Conservation (phyloP, 176 grass and related monocot species). For the Phragmites australis region DNA sequence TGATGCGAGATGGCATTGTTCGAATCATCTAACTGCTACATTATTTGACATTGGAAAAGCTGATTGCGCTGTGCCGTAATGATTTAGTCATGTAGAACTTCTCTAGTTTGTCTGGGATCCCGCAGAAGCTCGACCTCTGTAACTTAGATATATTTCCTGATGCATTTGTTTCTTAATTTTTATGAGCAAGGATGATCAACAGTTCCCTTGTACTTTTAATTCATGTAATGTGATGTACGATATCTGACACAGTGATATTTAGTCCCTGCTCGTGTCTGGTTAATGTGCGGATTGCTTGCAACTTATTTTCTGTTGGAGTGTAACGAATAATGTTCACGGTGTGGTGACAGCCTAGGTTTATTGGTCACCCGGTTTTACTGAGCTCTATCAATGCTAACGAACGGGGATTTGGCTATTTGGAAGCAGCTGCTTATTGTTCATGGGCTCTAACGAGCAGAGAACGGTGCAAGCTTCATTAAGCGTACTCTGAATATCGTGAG, state of each 20-base stretch:
- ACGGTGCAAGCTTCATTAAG: too few relatives aligned
- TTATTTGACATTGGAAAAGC: neutral
- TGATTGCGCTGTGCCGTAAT: neutral
- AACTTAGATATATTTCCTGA: neutral
- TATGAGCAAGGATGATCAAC: neutral
- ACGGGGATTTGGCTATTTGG: neutral
- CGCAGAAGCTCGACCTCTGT: neutral
- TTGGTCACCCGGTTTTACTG: neutral
- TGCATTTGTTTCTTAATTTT: slow-evolving; percentile 31
- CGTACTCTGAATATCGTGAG: too few relatives aligned
- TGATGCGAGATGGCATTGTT: slow-evolving; percentile 83
- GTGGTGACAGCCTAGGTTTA: neutral
- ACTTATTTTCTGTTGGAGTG: neutral
- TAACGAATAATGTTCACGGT: neutral
- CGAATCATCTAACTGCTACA: slow-evolving; percentile 62
- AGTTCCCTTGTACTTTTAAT: neutral
- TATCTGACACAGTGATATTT: slow-evolving; percentile 25
- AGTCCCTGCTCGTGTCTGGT: neutral
- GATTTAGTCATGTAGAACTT: slow-evolving; percentile 5
- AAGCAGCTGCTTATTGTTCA: neutral
- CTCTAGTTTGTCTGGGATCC: neutral
- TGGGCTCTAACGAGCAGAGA: neutral
- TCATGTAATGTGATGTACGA: slow-evolving; percentile 23
- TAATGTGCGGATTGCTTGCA: neutral
- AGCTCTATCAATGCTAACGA: neutral